Evolutionary conservation across 441 rosid species (phyloP).

Genomic region (Rhodomyrtus psidioides): DNA sequence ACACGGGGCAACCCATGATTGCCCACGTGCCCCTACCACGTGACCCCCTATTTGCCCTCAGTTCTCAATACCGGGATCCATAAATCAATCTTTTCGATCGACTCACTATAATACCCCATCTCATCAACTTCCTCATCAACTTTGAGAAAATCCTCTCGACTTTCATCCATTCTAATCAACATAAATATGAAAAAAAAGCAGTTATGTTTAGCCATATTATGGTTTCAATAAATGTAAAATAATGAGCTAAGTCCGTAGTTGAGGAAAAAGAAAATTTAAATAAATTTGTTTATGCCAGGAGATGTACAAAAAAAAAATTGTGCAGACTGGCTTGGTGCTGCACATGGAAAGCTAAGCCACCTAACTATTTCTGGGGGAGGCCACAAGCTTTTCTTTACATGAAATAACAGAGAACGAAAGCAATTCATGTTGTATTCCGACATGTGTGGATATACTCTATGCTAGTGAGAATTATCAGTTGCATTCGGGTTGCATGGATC

Average conservation of each 20-base stretch:
- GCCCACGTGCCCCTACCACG: accelerated
- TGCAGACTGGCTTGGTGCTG: not conserved
- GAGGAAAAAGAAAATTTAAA: not conserved
- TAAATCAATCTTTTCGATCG: not conserved
- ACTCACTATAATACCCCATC: not conserved
- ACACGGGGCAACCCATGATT: not conserved
- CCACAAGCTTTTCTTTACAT: not conserved
- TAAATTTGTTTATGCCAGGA: not conserved
- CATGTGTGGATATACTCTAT: not conserved
- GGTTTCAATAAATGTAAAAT: not conserved
- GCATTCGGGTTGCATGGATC: not conserved
- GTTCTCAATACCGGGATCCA: not conserved
- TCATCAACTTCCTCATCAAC: not conserved
- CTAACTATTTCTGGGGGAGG: not conserved
- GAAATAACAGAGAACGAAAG: not conserved
- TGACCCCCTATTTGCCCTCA: too few species aligned
- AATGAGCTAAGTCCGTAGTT: not conserved
- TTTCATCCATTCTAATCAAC: not conserved
- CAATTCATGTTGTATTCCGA: not conserved
- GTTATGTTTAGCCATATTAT: not conserved
- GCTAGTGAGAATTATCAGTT: not conserved
- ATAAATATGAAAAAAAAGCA: not conserved
- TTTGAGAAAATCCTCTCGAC: not conserved
- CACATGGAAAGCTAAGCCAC: not conserved
- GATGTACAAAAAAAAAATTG: not conserved